Evolutionary conservation across 2,329 filamentous ascomycete genomes (phyloP), one percentile per base, ranked within the genome.

Genomic region (Nakataea oryzae): DNA sequence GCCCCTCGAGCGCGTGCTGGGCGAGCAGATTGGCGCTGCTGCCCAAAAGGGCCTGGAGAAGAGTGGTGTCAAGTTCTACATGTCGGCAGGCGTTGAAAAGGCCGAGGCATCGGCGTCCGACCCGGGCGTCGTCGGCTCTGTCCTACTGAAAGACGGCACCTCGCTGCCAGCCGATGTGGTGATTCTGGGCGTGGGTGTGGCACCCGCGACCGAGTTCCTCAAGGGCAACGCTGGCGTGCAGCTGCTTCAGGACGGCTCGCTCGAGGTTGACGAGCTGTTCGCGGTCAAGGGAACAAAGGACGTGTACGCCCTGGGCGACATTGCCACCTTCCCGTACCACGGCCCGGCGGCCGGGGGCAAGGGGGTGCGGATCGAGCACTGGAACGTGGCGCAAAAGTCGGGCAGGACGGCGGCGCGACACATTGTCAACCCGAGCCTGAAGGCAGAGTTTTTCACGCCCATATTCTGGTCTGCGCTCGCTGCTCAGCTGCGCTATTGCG

Each of bases 381-480:
- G 95, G 95, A 93, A 97, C 75, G 95, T 99, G 3, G 95, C 95
- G 5, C 95, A 97, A 71, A 97, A 97, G 70, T 81, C 90, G 1
- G 95, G 95, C 3, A 89, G 93, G 56, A 82, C 83, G 28, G 93
- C 89, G 1, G 95, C 92, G 1, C 80, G 81, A 61, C 85, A 90
- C 68, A 96, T 99, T 70, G 82, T 86, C 67, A 80, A 88, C 69
- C 83, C 88, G 0, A 75, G 81, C 9, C 21, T 81, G 57, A 80
- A 81, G 65, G 79, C 86, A 0, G 86, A 89, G 68, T 79, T 84
- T 2, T 97, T 96, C 75, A 93, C 95, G 63, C 95, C 95, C 0
- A 84, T 99, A 60, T 99, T 99, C 79, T 99, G 95, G 95, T 96
- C 91, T 1, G 95, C 95, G 0, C 78, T 99, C 6, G 91, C 93